Evolutionary conservation across 1,284 basidiomycete species (phyloP).

Genomic region (Irpex sp.): DNA sequence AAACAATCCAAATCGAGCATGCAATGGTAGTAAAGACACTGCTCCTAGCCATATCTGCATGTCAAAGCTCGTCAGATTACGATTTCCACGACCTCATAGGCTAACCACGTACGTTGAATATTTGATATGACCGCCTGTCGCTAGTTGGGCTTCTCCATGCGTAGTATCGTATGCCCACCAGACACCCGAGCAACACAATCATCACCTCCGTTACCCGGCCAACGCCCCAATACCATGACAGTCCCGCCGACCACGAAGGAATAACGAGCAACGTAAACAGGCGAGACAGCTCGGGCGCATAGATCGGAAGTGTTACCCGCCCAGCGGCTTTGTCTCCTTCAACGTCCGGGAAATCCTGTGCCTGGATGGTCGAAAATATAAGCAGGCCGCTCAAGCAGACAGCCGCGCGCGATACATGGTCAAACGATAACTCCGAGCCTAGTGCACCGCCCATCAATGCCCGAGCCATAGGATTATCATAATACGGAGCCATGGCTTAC

Average conservation of each 20-base stretch:
- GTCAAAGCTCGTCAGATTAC: neutral
- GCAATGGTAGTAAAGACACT: slow-evolving; percentile 4
- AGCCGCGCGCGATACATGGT: slow-evolving; percentile 20
- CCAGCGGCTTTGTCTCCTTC: slow-evolving; percentile 28
- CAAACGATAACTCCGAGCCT: slow-evolving; percentile 10
- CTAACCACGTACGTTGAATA: slow-evolving; percentile 24
- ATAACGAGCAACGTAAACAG: slow-evolving; percentile 22
- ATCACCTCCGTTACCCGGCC: slow-evolving; percentile 14
- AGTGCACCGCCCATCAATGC: neutral
- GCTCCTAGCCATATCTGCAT: slow-evolving; percentile 7
- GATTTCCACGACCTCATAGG: neutral
- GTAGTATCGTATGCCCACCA: slow-evolving; percentile 25
- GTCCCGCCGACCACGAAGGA: slow-evolving; percentile 24
- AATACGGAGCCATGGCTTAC: slow-evolving; percentile 13
- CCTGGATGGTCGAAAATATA: slow-evolving; percentile 32
- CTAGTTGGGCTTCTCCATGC: slow-evolving; percentile 14
- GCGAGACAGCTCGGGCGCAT: slow-evolving; percentile 27
- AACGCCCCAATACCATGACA: slow-evolving; percentile 22
- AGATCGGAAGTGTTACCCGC: slow-evolving; percentile 31
- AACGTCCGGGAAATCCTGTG: slow-evolving; percentile 34
- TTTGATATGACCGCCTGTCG: slow-evolving; percentile 23
- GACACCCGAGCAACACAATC: slow-evolving; percentile 22
- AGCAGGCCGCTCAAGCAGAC: slow-evolving; percentile 26
- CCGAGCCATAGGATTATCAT: neutral
- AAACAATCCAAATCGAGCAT: slow-evolving; percentile 1